A percentile compares a stretch with the other conserved stretches of the same genome.
phyloP scores from a whole-genome alignment of 805 yeast species.

The Candida michaelii region DNA sequence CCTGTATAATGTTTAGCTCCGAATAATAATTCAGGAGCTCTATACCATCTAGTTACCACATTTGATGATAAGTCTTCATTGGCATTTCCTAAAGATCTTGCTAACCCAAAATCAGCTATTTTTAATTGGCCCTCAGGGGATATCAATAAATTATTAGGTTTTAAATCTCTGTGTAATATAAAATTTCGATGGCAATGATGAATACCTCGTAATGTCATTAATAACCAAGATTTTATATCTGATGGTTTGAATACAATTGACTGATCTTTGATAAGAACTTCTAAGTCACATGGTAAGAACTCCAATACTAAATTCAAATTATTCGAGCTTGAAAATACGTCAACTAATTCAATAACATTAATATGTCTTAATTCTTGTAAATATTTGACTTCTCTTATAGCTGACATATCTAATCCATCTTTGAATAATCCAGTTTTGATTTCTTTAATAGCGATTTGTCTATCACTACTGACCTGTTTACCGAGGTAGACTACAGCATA shows the following conservation, averaged over 20 bases:
- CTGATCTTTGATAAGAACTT: constrained; percentile 81
- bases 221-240: constrained; percentile 89
- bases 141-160: constrained; percentile 85
- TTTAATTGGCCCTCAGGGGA: constrained; percentile 88
- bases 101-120: constrained; percentile 96
- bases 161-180: constrained; percentile 88
- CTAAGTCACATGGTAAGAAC: constrained; percentile 84
- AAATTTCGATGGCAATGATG: constrained; percentile 94
- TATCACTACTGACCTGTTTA: constrained; percentile 49
- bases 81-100: constrained; percentile 75
- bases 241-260: constrained; percentile 74
- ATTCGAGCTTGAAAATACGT: constrained; percentile 71
- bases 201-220: constrained; percentile 92
- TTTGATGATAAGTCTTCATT: constrained; percentile 81
- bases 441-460: constrained; percentile 88
- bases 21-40: constrained; percentile 88
- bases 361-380: constrained; percentile 69
- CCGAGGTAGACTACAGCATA: constrained; percentile 96
- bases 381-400: constrained; percentile 88
- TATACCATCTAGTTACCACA: constrained; percentile 96
- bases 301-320: constrained; percentile 86
- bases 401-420: constrained; percentile 97
- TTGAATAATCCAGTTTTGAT: constrained; percentile 92
- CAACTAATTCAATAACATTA: constrained; percentile 84
- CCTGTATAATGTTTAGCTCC: constrained; percentile 94